phyloP scores from a whole-genome alignment of 768 basidiomycete species.

The Hydnum rufescens region DNA sequence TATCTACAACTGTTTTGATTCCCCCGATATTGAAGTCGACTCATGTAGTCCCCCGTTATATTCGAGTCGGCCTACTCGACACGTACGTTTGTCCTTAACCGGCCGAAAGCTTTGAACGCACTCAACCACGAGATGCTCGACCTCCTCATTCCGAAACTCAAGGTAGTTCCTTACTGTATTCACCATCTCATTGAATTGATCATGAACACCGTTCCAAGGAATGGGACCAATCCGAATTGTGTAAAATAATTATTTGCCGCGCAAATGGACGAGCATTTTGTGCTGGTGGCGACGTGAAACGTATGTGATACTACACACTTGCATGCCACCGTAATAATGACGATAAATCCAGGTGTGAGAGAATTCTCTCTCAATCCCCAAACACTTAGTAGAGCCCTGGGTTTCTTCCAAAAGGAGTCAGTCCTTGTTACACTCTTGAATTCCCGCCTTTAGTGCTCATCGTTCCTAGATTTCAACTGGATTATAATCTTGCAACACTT shows the following conservation, averaged over 20 bases:
- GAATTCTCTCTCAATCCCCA: constrained; percentile 15
- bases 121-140: no score
- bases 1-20: no score
- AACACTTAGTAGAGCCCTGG: constrained; percentile 44
- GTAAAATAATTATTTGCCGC: constrained; percentile 50
- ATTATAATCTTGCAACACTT: constrained; percentile 47
- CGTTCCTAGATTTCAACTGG: constrained; percentile 51
- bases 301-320: constrained; percentile 23
- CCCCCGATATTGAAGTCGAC: no score
- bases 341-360: constrained; percentile 6
- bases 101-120: no score
- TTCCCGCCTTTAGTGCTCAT: constrained; percentile 7
- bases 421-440: neutral
- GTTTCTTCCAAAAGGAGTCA: constrained; percentile 70
- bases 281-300: constrained; percentile 82
- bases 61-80: no score
- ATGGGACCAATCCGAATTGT: constrained; percentile 55
- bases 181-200: no score
- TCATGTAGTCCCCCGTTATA: no score
- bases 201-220: constrained; percentile 26
- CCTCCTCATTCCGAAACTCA: no score
- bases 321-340: neutral
- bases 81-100: no score
- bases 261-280: constrained; percentile 69
- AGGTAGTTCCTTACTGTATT: no score